phyloP scores from a whole-genome alignment of 75 land plant genomes.

The Selaginella tamariscina region DNA sequence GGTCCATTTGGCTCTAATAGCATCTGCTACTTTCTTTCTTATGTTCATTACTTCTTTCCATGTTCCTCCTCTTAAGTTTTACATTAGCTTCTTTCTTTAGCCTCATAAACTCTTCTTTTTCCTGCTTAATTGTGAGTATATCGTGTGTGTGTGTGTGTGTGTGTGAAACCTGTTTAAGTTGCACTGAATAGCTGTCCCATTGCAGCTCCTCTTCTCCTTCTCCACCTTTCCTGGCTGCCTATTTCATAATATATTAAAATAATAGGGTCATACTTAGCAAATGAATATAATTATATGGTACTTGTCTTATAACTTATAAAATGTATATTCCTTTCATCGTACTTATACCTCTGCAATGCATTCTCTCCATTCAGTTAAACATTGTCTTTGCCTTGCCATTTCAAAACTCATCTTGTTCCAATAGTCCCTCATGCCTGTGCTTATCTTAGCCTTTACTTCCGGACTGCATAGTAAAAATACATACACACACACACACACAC shows the following conservation, averaged over 20 bases:
- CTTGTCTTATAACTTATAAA: too few relatives aligned
- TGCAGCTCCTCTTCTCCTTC: conserved; percentile 43
- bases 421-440: conserved; percentile 23
- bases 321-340: too few relatives aligned
- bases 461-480: conserved; percentile 30
- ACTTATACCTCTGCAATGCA: conserved; percentile 44
- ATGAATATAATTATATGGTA: too few relatives aligned
- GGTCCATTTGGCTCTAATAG: conserved; percentile 86
- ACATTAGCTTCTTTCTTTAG: conserved; percentile 18
- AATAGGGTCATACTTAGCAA: too few relatives aligned
- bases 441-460: conserved; percentile 45
- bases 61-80: conserved; percentile 44
- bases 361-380: conserved; percentile 42
- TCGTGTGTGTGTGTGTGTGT: neutral
- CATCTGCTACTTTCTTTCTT: conserved; percentile 51
- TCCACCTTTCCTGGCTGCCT: conserved; percentile 60
- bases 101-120: conserved; percentile 13
- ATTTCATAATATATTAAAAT: too few relatives aligned
- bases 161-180: conserved; percentile 14
- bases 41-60: neutral
- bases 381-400: conserved; percentile 24
- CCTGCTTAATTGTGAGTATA: neutral
- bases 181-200: conserved; percentile 58
- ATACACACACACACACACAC: neutral
- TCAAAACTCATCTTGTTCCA: conserved; percentile 37